Evolutionary conservation across 331 rosid species (phyloP).

Genomic region (Rhamnella rubrinervis): DNA sequence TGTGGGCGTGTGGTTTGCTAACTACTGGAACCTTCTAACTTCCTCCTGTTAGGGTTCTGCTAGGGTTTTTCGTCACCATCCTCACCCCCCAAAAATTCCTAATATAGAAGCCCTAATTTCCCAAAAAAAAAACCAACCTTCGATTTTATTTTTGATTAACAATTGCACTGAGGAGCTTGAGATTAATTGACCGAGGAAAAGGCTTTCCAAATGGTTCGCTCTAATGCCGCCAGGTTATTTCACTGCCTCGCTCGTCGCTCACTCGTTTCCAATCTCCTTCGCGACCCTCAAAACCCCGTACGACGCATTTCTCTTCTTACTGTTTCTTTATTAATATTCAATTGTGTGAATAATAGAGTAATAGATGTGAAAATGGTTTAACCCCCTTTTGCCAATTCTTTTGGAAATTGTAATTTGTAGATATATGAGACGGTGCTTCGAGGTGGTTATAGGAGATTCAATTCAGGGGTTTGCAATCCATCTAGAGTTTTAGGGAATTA

Average conservation of each 20-base stretch:
- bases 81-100: too few species aligned
- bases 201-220: conserved; percentile 60
- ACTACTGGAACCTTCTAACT: too few species aligned
- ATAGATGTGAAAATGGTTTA: background rate
- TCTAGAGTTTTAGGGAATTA: conserved; percentile 36
- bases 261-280: conserved; percentile 20
- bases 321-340: background rate
- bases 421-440: conserved; percentile 34
- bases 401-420: conserved; percentile 30
- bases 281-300: conserved; percentile 34
- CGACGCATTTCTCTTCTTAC: background rate
- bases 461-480: conserved; percentile 37
- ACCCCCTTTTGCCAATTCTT: background rate
- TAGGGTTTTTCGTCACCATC: too few species aligned
- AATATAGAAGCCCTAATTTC: background rate
- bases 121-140: background rate
- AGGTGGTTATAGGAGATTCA: conserved; percentile 52
- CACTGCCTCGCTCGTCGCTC: conserved; percentile 56
- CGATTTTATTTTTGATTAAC: too few species aligned
- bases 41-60: too few species aligned
- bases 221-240: conserved; percentile 54
- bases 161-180: too few species aligned
- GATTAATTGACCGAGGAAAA: background rate
- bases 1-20: too few species aligned
- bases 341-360: background rate